phyloP scores from a whole-genome alignment of 176 grass and related monocot species.

The Microstegium vimineum region DNA sequence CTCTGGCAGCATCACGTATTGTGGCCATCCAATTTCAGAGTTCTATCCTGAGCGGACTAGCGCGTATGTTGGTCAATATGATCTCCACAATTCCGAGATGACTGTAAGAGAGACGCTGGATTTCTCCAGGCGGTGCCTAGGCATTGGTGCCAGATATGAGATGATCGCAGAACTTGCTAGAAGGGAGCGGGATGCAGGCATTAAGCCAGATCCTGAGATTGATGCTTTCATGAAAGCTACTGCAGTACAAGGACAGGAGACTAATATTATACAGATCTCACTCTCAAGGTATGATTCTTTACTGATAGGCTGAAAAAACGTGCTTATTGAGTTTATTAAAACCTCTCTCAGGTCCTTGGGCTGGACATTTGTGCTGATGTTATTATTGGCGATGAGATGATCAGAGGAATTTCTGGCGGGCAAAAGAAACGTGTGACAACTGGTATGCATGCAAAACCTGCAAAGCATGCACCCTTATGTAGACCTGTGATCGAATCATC shows the following conservation, averaged over 20 bases:
- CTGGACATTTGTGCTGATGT: slow-evolving; percentile 69
- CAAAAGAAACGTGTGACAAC: slow-evolving; percentile 74
- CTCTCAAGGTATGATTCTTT: slow-evolving; percentile 47
- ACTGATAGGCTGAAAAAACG: background rate
- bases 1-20: slow-evolving; percentile 48
- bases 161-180: slow-evolving; percentile 51
- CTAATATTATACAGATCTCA: slow-evolving; percentile 49
- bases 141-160: slow-evolving; percentile 59
- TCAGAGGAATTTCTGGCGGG: slow-evolving; percentile 75
- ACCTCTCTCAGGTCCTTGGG: slow-evolving; percentile 44
- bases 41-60: slow-evolving; percentile 66
- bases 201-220: slow-evolving; percentile 67
- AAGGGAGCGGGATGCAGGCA: slow-evolving; percentile 55
- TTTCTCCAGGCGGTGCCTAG: slow-evolving; percentile 65
- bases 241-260: slow-evolving; percentile 47
- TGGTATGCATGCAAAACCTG: slow-evolving; percentile 29
- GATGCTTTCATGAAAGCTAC: slow-evolving; percentile 77
- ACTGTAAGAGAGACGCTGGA: slow-evolving; percentile 69
- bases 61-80: slow-evolving; percentile 62
- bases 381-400: slow-evolving; percentile 63
- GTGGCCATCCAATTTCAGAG: slow-evolving; percentile 47
- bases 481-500: no score
- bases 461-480: no score
- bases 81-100: slow-evolving; percentile 72
- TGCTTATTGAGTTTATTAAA: slow-evolving; percentile 9